These are phyloP conservation scores for Mycena galopus DNA, from an alignment of 768 basidiomycete species.

Conservation along the genomic window DNA sequence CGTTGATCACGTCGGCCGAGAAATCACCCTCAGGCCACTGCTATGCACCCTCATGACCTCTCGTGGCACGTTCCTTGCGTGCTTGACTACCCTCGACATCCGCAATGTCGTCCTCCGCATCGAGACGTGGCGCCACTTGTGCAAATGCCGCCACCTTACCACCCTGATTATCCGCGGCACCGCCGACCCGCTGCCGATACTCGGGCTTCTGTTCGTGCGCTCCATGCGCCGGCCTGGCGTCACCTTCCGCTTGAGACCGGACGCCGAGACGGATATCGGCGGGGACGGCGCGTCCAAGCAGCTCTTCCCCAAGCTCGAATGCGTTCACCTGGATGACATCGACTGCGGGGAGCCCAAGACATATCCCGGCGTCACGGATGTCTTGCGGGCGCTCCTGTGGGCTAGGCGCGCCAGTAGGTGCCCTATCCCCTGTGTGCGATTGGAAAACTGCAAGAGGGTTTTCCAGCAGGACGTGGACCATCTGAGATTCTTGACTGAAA, in stretches of 20 bases:
- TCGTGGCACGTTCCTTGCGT: background rate
- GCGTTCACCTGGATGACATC: background rate
- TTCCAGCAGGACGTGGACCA: too few relatives aligned
- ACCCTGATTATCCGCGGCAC: background rate
- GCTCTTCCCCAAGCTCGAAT: slow-evolving; percentile 7
- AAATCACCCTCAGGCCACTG: too few relatives aligned
- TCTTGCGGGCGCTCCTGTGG: slow-evolving; percentile 14
- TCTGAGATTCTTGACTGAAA: too few relatives aligned
- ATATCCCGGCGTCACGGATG: background rate
- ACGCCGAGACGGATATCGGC: background rate
- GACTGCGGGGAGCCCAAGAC: background rate
- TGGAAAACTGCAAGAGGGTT: too few relatives aligned
- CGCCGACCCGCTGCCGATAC: background rate
- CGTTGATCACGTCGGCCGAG: background rate
- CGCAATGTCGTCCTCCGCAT: background rate
- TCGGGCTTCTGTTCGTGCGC: background rate
- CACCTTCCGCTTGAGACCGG: background rate
- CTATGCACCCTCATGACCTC: background rate
- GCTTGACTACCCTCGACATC: background rate
- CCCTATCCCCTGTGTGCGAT: background rate
- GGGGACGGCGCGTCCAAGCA: background rate
- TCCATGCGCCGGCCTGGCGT: background rate
- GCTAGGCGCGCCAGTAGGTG: slow-evolving; percentile 1
- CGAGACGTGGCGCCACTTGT: background rate
- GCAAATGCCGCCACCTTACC: background rate